These are phyloP conservation scores for Fusarium sp. DNA, from an alignment of 2,329 filamentous ascomycete species.

Conservation along the genomic window DNA sequence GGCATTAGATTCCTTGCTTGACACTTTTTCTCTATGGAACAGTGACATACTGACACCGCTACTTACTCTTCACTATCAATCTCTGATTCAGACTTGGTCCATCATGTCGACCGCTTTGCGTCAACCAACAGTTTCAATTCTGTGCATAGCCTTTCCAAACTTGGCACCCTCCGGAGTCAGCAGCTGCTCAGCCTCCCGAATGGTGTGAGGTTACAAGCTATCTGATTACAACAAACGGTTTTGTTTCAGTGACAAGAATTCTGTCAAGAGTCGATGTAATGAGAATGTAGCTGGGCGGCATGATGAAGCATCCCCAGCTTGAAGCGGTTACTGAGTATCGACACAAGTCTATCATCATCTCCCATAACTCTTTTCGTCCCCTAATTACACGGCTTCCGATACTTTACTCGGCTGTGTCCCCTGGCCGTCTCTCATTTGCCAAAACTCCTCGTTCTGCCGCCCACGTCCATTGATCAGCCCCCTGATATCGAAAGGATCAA, in stretches of 20 bases:
- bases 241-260: neutral
- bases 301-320: neutral
- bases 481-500: conserved; percentile 56
- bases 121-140: neutral
- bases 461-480: conserved; percentile 50
- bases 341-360: neutral
- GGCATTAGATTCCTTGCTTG: conserved; percentile 6
- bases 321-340: neutral
- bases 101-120: neutral
- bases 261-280: neutral
- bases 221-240: neutral
- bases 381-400: conserved; percentile 12
- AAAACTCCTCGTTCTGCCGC: conserved; percentile 50
- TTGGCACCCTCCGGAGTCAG: neutral
- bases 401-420: neutral
- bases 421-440: conserved; percentile 44
- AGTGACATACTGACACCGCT: neutral
- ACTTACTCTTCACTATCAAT: neutral
- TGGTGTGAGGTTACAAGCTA: neutral
- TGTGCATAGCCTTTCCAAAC: neutral
- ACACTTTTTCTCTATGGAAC: neutral
- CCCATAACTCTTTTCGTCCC: neutral
- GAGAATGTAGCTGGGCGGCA: neutral
- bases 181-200: neutral
- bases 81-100: neutral